Percentiles rank a stretch among this genome's conserved stretches.
Conservation (phyloP, 2,329 filamentous ascomycete species). For the Cyphellophora attinorum region DNA sequence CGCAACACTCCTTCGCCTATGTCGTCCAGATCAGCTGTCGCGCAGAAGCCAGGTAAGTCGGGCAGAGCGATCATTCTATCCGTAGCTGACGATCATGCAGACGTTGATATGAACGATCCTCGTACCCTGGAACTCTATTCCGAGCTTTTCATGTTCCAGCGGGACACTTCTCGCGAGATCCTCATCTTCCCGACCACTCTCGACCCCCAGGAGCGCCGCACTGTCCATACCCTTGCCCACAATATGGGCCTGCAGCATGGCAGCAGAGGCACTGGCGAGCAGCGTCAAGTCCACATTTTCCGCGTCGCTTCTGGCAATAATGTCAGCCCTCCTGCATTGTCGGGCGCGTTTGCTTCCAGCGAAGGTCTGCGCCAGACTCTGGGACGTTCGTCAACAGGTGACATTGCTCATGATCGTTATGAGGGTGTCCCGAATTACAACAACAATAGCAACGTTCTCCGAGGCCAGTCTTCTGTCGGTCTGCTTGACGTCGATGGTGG, state of each 20-base stretch:
- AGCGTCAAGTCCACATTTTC: conserved; percentile 83
- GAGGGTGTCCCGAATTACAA: conserved; percentile 64
- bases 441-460: conserved; percentile 40
- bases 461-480: conserved; percentile 64
- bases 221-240: conserved; percentile 88
- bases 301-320: conserved; percentile 40
- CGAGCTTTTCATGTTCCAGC: conserved; percentile 80
- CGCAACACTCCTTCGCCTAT: conserved; percentile 60
- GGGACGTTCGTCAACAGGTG: conserved; percentile 91
- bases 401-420: conserved; percentile 75
- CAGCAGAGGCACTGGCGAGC: conserved; percentile 78
- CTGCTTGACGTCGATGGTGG: conserved; percentile 71
- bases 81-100: conserved; percentile 31
- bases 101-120: conserved; percentile 86
- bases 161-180: conserved; percentile 65
- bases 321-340: conserved; percentile 48
- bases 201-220: conserved; percentile 73
- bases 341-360: conserved; percentile 45
- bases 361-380: conserved; percentile 76
- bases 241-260: conserved; percentile 87
- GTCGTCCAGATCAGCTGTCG: conserved; percentile 34
- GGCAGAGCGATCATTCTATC: conserved; percentile 11
- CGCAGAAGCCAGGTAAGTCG: conserved; percentile 31
- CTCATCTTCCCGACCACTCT: conserved; percentile 75
- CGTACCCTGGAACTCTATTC: conserved; percentile 81